Base-by-base conservation (phyloP, 2,329 filamentous ascomycete species). In the Davidsoniella virescens region DNA sequence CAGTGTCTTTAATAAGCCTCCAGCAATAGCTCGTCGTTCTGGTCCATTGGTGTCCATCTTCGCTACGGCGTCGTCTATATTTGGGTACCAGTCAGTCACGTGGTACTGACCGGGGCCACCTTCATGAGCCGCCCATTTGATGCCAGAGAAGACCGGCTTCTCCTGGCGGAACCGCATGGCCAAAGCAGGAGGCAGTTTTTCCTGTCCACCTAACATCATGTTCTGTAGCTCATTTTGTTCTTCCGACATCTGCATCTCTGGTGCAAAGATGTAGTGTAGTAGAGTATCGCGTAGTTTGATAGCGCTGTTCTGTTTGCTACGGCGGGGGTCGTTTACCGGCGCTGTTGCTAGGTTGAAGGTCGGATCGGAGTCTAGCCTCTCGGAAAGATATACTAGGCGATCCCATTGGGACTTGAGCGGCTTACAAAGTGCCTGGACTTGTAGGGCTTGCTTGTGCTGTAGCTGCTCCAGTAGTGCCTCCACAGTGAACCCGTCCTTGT, bases 341-440 rank as follows among this genome's bases (percentile, higher is more conserved):
- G 46, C 39, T 14, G 39, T 44, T 8, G 52, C 37, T 17, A 42
- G 17, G 36, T 41, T 17, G 33, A 52, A 54, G 1, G 37, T 23
- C 1, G 49, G 42, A 16, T 50, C 46, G 25, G 16, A 25, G 18
- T 49, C 47, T 4, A 54, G 29, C n/a, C 53, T 44, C 29, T 52
- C 33, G 7, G 49, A 52, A 3, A 54, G 51, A 44, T 54, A 59
- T 51, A 57, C 54, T 44, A 57, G 47, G 14, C 53, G 38, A 49
- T 59, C 56, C 42, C 57, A 57, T 4, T 55, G 50, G 7, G 53
- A 55, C 20, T 55, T 54, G 18, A 58, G 8, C 6, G 51, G 47
- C 17, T 48, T 39, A 9, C 44, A 44, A n/a, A 54, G 52, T 2
- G 36, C 50, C 1, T 39, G 23, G 1, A 55, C 33, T 17, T 52